Base-by-base conservation (phyloP, 2,329 filamentous ascomycete genomes). In the Sporothrix brasiliensis region DNA sequence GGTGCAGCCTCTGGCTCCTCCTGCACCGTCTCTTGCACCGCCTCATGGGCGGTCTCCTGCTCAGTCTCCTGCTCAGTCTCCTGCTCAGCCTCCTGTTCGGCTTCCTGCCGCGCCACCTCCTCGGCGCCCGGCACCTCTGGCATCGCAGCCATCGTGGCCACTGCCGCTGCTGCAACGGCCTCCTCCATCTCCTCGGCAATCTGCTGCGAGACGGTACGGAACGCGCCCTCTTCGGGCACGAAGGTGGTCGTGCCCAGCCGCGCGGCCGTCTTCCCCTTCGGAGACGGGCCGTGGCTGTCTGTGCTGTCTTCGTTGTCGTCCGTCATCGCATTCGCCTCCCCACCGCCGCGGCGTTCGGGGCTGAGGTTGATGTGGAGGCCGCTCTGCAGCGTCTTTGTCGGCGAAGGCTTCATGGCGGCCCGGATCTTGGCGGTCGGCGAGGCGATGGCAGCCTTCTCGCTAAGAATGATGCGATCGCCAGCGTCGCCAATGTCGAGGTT, bases 211-310 rank as follows among this genome's bases (percentile, higher is more conserved):
- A 89, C 79, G 2, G 87, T 87, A 63, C 86, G 85, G 76, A 90
- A 89, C 69, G 88, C 86, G 63, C 88, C 90, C 75, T 90, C 84
- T 21, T 85, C 84, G 5, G 89, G 87, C 14, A 87, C 84, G 74
- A 90, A 87, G 69, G 89, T 83, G 50, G 82, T 86, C 27, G 82
- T 86, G 34, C 77, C 84, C 74, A 81, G 84, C 10, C 61, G 34
- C 6, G 67, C 49, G 2, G 30, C 19, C 34, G 56, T 47, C 4
- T 68, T 47, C 16, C 56, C 34, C 11, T 58, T 44, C 6, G 70
- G 56, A 2, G 70, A 70, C n/a, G 66, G 58, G 9, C 61, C 30
- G 19, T 67, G 19, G 16, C 41, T 44, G 24, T 34, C 24, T 14
- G n/a, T n/a, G 9, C 3, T 47, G 24, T 44, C 24, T 2, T 21